Base-by-base conservation (phyloP, 2,329 filamentous ascomycete genomes). In the Alternaria infectoria region DNA sequence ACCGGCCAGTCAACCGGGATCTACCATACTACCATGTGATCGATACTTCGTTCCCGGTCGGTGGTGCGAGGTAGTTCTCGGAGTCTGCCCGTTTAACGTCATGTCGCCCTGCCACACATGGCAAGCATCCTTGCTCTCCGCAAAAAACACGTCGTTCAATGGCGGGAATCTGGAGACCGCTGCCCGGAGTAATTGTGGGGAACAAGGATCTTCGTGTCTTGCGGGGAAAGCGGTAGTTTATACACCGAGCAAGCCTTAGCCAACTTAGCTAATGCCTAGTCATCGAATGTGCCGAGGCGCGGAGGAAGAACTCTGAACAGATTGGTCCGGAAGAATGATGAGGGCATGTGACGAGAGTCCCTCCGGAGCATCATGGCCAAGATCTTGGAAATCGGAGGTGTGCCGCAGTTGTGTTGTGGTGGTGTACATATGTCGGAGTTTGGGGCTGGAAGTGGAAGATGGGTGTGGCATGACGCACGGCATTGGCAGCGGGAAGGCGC, bases 151-250 rank as follows among this genome's bases (percentile, higher is more conserved):
- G 50, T 51, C 49, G 54, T 45, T 36, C 36, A 61, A 62, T 62
- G 56, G 62, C 59, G 62, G 62, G 62, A 62, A 65, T 59, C 47
- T 59, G 45, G n/a, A 56, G 25, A 19, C 59, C 62, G 55, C 40
- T 50, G 25, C 44, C 55, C 59, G 62, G 62, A 65, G 59, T 52
- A 65, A 65, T 52, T 49, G 55, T 50, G 55, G 59, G 32, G 40
- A 36, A 25, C 25, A 62, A 36, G 19, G 62, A 57, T 62, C 45
- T 17, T 50, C 59, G 30, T 40, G 15, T 58, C 21, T 59, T 65
- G 62, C 62, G 62, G 62, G 62, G 62, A 52, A 65, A 17, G 32
- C 55, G 62, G 62, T 46, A n/a, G 51, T 59, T 55, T 59, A 44
- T 54, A 45, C 55, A 59, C 60, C 60, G 60, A 62, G 49, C 49